phyloP scores from a whole-genome alignment of 164 flowering plant genomes.

The Tinospora cordifolia region DNA sequence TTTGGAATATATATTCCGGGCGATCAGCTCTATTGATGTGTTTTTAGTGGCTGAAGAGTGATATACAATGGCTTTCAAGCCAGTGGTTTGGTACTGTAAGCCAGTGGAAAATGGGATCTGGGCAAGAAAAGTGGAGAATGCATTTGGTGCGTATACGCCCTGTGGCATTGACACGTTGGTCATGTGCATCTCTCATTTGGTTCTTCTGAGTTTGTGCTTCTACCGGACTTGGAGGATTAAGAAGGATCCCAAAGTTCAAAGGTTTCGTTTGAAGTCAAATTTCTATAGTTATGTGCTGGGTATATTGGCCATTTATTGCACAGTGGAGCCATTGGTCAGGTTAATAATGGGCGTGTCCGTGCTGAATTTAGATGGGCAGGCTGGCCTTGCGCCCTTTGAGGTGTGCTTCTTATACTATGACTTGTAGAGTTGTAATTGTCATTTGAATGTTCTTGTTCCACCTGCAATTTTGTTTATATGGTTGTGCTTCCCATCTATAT shows the following conservation, averaged over 20 bases:
- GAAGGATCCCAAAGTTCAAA: constrained; percentile 45
- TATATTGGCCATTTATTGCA: constrained; percentile 54
- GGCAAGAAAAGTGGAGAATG: constrained; percentile 61
- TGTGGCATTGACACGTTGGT: constrained; percentile 74
- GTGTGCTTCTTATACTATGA: constrained; percentile 23
- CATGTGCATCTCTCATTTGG: constrained; percentile 56
- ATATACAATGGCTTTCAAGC: constrained; percentile 55
- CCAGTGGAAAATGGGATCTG: constrained; percentile 78
- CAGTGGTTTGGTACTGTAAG: constrained; percentile 73
- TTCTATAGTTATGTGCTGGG: constrained; percentile 57
- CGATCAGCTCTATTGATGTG: not conserved
- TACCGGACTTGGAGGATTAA: constrained; percentile 65
- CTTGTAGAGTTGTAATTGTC: no score
- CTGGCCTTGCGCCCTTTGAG: constrained; percentile 82
- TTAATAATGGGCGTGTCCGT: constrained; percentile 77
- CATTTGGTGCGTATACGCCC: constrained; percentile 85
- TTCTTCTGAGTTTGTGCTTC: constrained; percentile 52
- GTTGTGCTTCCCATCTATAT: no score
- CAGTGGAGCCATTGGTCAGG: constrained; percentile 75
- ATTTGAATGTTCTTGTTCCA: no score
- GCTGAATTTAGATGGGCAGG: constrained; percentile 59
- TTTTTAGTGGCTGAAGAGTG: not conserved
- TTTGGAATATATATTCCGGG: not conserved
- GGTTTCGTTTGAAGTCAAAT: constrained; percentile 63
- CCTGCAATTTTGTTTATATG: no score